Conservation (phyloP, 2,329 filamentous ascomycete species). For the Stachybotrys chartarum region DNA sequence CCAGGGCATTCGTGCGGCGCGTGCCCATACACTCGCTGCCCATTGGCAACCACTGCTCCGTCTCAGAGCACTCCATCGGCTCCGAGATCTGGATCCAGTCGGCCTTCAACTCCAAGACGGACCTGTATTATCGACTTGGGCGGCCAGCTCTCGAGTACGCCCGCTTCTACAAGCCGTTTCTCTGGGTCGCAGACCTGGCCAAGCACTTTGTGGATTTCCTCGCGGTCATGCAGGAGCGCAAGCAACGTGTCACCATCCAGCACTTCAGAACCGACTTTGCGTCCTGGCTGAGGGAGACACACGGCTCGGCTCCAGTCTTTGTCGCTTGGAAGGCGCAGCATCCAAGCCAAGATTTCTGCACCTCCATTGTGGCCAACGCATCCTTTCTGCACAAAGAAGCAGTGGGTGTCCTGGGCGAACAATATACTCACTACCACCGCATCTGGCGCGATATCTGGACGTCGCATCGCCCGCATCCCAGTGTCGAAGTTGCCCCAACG, state of each 20-base stretch:
- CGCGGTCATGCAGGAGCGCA: slow-evolving; percentile 19
- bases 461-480: slow-evolving; percentile 23
- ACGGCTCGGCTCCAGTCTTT: slow-evolving; percentile 36
- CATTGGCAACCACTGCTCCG: slow-evolving; percentile 56
- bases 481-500: slow-evolving; percentile 31
- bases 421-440: slow-evolving; percentile 25
- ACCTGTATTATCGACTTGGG: slow-evolving; percentile 58
- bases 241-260: slow-evolving; percentile 36
- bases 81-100: slow-evolving; percentile 61
- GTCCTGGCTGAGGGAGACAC: slow-evolving; percentile 43
- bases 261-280: slow-evolving; percentile 53
- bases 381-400: slow-evolving; percentile 61
- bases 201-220: slow-evolving; percentile 70
- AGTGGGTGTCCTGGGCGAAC: slow-evolving; percentile 34
- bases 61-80: slow-evolving; percentile 36
- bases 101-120: slow-evolving; percentile 23
- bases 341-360: slow-evolving; percentile 52
- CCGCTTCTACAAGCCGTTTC: slow-evolving; percentile 54
- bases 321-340: slow-evolving; percentile 46
- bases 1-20: slow-evolving; percentile 41
- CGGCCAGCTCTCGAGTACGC: slow-evolving; percentile 52
- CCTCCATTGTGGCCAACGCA: slow-evolving; percentile 50
- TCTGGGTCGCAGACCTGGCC: slow-evolving; percentile 63
- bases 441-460: slow-evolving; percentile 48
- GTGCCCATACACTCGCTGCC: slow-evolving; percentile 53